Percentiles rank a stretch among this genome's conserved stretches.
phyloP scores from a whole-genome alignment of 108 stramenopile genomes.

The Pseudonitzschia pungens region DNA sequence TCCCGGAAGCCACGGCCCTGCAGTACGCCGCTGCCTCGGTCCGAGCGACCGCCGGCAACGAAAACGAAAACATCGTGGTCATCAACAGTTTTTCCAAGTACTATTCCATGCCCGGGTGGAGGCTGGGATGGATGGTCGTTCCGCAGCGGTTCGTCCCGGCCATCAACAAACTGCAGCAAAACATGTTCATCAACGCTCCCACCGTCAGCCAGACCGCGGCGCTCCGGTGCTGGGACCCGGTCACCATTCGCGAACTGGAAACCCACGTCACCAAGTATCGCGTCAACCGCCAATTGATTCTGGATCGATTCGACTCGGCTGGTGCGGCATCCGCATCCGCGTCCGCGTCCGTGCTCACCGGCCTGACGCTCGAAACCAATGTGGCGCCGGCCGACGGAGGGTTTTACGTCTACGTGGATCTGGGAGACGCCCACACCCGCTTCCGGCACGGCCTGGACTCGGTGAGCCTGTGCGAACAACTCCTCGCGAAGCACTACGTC shows the following conservation, averaged over 20 bases:
- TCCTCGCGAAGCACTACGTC: conserved; percentile 61
- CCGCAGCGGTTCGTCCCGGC: conserved; percentile 66
- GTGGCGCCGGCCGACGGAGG: conserved; percentile 90
- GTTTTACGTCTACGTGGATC: conserved; percentile 90
- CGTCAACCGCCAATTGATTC: conserved; percentile 54
- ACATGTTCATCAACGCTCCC: conserved; percentile 94
- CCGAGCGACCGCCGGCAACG: neutral
- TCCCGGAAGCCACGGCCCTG: conserved; percentile 81
- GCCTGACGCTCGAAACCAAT: conserved; percentile 29
- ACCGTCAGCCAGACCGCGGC: conserved; percentile 90
- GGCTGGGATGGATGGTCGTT: conserved; percentile 91
- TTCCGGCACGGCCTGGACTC: conserved; percentile 54
- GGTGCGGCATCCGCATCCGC: too few relatives aligned
- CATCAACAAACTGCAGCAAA: conserved; percentile 86
- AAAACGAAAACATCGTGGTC: conserved; percentile 58
- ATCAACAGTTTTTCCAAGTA: conserved; percentile 95
- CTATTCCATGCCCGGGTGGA: conserved; percentile 95
- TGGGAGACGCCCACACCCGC: conserved; percentile 48
- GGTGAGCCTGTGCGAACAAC: conserved; percentile 66
- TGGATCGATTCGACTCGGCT: conserved; percentile 51
- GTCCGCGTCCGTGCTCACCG: neutral
- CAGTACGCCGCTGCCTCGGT: conserved; percentile 18
- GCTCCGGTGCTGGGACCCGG: conserved; percentile 69
- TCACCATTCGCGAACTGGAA: conserved; percentile 72
- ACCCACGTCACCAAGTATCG: conserved; percentile 75